Base-by-base conservation (phyloP, 1,139 yeast genomes). In the Zygosaccharomyces sapae region DNA sequence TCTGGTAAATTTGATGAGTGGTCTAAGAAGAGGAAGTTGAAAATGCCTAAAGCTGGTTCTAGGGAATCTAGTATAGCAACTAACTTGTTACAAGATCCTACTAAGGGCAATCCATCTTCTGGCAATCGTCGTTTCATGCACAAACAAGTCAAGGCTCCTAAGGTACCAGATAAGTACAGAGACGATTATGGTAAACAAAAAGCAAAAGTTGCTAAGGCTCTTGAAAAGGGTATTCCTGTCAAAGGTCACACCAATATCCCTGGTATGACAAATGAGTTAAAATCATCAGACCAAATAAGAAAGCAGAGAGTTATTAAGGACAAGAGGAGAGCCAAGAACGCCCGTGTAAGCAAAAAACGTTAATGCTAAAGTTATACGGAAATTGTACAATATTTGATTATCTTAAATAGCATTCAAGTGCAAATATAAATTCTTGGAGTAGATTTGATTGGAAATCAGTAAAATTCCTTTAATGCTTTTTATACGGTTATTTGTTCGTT, bases 1-100 rank as follows among this genome's bases (percentile, higher is more conserved):
- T 83, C 95, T 3, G 99, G 99, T 46, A 81, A 89, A 58, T 92
- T 80, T 62, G 97, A 89, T 50, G 84, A 83, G 44, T 92, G 97
- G 98, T 85, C 83, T 63, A 77, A 82, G 56, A 80, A 81, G 38
- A 79, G 89, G 66, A 83, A 81, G 59, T 63, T 80, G 49, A 70
- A 71, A 36, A 74, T 80, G 36, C 60, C 75, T 53, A 77, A 75
- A 56, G 79, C 74, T 30, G 89, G 89, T 5, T 68, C 81, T 0
- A 63, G 71, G 52, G 87, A 82, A 57, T 58, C 67, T 19, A 50
- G 63, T 8, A 65, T 65, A 19, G 61, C 65, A 36, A 43, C 63
- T 9, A 63, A 62, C 29, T 36, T 63, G 38, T 50, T 63, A 16
- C 38, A 55, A 20, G 59, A 65, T 42, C 68, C 66, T 41, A 59